phyloP scores from a whole-genome alignment of 805 yeast genomes.

The Sungouiozyma ichnusensis region DNA sequence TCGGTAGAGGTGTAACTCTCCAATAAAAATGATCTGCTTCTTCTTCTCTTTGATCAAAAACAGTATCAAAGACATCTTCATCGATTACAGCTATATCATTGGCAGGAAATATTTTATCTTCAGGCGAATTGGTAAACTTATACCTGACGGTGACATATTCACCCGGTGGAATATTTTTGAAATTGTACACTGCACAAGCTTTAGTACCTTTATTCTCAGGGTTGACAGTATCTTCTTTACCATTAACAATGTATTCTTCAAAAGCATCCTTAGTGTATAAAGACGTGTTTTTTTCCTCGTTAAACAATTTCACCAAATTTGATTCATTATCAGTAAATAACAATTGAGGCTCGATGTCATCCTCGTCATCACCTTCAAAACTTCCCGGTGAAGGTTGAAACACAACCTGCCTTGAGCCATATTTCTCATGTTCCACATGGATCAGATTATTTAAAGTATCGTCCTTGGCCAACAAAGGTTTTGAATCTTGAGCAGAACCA shows the following conservation, averaged over 20 bases:
- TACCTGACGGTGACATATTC: slow-evolving; percentile 82
- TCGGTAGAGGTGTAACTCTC: slow-evolving; percentile 78
- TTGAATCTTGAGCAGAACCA: slow-evolving; percentile 33
- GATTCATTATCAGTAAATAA: slow-evolving; percentile 88
- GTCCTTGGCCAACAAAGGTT: slow-evolving; percentile 39
- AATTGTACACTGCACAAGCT: slow-evolving; percentile 72
- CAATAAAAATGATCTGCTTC: slow-evolving; percentile 92
- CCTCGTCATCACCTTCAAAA: slow-evolving; percentile 25
- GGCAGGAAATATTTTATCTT: slow-evolving; percentile 21
- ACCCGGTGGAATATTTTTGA: slow-evolving; percentile 78
- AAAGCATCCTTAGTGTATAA: slow-evolving; percentile 78
- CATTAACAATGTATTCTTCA: slow-evolving; percentile 64
- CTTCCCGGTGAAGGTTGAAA: slow-evolving; percentile 86
- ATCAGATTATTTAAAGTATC: slow-evolving; percentile 35
- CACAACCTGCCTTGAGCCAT: slow-evolving; percentile 54
- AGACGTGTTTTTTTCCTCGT: slow-evolving; percentile 44
- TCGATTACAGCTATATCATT: slow-evolving; percentile 40
- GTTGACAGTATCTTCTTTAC: slow-evolving; percentile 50
- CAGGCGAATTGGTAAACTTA: slow-evolving; percentile 40
- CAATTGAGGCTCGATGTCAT: slow-evolving; percentile 64
- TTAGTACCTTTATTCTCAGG: slow-evolving; percentile 71
- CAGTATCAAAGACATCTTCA: slow-evolving; percentile 63
- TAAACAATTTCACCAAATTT: slow-evolving; percentile 57
- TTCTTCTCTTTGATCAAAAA: slow-evolving; percentile 60
- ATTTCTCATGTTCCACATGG: slow-evolving; percentile 54